A percentile compares a stretch with the other conserved stretches of the same genome.
Evolutionary conservation across 176 grass and related monocot species (phyloP).

Genomic region (Neostapfia colusana): DNA sequence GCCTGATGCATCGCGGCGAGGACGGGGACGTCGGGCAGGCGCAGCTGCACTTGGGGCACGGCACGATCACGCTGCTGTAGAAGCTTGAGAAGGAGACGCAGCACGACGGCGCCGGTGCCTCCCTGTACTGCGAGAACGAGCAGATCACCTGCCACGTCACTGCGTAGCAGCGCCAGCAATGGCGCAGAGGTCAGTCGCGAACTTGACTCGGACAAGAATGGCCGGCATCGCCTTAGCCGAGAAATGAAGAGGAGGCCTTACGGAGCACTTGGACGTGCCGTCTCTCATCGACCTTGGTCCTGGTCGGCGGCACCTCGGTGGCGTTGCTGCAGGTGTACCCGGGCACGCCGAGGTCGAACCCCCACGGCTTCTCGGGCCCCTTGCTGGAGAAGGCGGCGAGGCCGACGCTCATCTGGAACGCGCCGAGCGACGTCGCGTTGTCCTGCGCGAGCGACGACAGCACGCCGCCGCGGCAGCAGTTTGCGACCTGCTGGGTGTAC

Average conservation of each 20-base stretch:
- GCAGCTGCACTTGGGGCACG: slow-evolving; percentile 63
- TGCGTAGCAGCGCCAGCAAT: slow-evolving; percentile 22
- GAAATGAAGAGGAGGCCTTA: slow-evolving; percentile 1
- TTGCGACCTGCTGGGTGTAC: slow-evolving; percentile 49
- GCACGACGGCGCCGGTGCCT: slow-evolving; percentile 43
- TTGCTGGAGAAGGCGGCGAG: neutral
- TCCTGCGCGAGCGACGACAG: slow-evolving; percentile 51
- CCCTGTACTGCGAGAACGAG: slow-evolving; percentile 74
- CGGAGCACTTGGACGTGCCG: slow-evolving; percentile 46
- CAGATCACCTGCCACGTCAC: slow-evolving; percentile 74
- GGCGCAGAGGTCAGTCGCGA: neutral
- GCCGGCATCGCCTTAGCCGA: neutral
- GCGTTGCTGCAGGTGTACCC: slow-evolving; percentile 77
- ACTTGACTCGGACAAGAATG: neutral
- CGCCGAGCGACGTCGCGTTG: slow-evolving; percentile 4
- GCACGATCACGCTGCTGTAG: slow-evolving; percentile 60
- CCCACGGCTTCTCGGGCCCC: slow-evolving; percentile 27
- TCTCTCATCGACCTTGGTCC: slow-evolving; percentile 13
- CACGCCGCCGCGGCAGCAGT: slow-evolving; percentile 67
- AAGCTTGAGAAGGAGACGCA: slow-evolving; percentile 71
- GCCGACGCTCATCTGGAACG: slow-evolving; percentile 56
- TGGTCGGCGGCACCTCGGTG: slow-evolving; percentile 40
- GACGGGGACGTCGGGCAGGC: slow-evolving; percentile 29
- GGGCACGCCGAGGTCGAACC: slow-evolving; percentile 60
- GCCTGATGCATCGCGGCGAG: slow-evolving; percentile 46